A percentile compares a stretch with the other conserved stretches of the same genome.
These are phyloP conservation scores for Myriangium duriaei DNA, from an alignment of 2,329 filamentous ascomycete genomes.

Conservation along the genomic window DNA sequence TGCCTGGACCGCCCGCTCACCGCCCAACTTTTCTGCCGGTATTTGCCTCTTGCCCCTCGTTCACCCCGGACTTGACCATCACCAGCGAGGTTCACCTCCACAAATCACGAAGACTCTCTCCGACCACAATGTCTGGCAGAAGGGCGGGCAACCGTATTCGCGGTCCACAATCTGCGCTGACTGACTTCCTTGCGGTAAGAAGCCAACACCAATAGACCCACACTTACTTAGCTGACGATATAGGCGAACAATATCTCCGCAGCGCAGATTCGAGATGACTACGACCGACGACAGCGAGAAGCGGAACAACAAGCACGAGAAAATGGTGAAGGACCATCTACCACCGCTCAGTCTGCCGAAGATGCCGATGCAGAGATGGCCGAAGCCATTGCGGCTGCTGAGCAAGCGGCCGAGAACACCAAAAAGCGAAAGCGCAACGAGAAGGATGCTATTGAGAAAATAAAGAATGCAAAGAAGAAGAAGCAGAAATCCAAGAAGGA, in stretches of 20 bases:
- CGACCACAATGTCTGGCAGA: conserved; percentile 23
- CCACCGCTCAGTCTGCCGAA: conserved; percentile 21
- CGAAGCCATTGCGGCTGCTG: conserved; percentile 26
- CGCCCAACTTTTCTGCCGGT: conserved; percentile 1
- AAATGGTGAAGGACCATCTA: conserved; percentile 24
- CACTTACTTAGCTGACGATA: too few relatives aligned
- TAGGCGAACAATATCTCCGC: conserved; percentile 63
- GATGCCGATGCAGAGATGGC: conserved; percentile 23
- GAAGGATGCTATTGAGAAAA: conserved; percentile 30
- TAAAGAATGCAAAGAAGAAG: conserved; percentile 32
- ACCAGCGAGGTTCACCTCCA: conserved; percentile 1
- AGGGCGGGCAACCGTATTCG: conserved; percentile 36
- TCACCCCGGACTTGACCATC: neutral
- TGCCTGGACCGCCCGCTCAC: conserved; percentile 1
- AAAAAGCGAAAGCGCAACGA: conserved; percentile 43
- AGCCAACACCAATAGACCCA: conserved; percentile 36
- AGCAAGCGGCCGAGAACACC: conserved; percentile 27
- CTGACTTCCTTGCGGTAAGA: conserved; percentile 48
- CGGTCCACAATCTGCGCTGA: conserved; percentile 53
- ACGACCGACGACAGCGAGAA: conserved; percentile 40
- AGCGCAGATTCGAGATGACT: conserved; percentile 48
- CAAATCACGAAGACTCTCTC: neutral
- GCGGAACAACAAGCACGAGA: conserved; percentile 31
- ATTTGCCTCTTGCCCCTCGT: neutral
- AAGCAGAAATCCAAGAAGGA: conserved; percentile 31